Percentiles rank a stretch among this genome's conserved stretches.
These are phyloP conservation scores for Rhizomucor miehei DNA, from an alignment of 371 early-diverging fungal genomes.

Conservation along the genomic window DNA sequence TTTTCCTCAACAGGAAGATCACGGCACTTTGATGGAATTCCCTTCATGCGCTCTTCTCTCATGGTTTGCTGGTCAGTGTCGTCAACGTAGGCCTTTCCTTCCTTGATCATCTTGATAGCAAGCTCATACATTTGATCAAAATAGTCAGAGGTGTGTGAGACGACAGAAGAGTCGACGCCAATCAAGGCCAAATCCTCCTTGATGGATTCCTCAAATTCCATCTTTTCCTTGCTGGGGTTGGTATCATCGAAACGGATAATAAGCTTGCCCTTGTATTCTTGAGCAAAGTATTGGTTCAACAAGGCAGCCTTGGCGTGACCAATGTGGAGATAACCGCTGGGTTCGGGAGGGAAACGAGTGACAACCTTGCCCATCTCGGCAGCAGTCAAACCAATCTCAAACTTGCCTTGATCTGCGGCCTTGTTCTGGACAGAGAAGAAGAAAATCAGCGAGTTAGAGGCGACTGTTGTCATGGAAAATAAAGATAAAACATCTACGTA, in stretches of 20 bases:
- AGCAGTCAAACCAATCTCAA: conserved; percentile 86
- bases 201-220: conserved; percentile 88
- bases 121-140: conserved; percentile 88
- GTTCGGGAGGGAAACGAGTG: conserved; percentile 99
- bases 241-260: conserved; percentile 99
- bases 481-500: conserved; percentile 4
- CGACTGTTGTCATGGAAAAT: not conserved
- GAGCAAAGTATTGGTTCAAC: conserved; percentile 98
- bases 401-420: conserved; percentile 85
- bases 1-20: conserved; percentile 89
- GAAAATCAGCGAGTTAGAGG: no score
- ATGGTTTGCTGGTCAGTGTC: conserved; percentile 91
- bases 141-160: conserved; percentile 92
- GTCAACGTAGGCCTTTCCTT: conserved; percentile 96
- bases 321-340: conserved; percentile 98
- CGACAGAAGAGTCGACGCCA: conserved; percentile 94
- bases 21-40: conserved; percentile 88
- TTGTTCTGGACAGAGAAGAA: no score
- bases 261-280: conserved; percentile 88
- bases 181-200: conserved; percentile 95
- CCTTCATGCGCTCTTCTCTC: conserved; percentile 92
- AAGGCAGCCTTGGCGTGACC: conserved; percentile 99
- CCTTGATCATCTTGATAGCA: conserved; percentile 88
- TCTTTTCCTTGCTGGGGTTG: conserved; percentile 98
- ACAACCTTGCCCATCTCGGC: conserved; percentile 88